These are phyloP conservation scores for Penicillium maclennaniae DNA, from an alignment of 495 filamentous ascomycete genomes.

Conservation along the genomic window DNA sequence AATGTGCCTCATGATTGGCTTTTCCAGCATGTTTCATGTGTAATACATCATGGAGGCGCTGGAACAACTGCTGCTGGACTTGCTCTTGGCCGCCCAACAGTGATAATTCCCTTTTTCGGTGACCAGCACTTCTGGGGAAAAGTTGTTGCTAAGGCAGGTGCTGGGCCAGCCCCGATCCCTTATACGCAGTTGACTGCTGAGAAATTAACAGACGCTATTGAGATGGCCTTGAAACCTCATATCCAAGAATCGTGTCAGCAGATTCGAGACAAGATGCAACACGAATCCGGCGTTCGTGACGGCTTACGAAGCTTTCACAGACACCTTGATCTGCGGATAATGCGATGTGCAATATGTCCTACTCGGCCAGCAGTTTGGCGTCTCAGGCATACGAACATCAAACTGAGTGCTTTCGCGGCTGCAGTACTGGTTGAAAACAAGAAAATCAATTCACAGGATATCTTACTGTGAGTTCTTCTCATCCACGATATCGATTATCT, in stretches of 20 bases:
- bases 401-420: constrained; percentile 63
- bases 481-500: too few relatives aligned
- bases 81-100: constrained; percentile 60
- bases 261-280: constrained; percentile 49
- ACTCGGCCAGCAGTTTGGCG: constrained; percentile 63
- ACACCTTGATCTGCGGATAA: constrained; percentile 52
- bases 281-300: constrained; percentile 57
- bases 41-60: constrained; percentile 78
- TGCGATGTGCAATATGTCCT: constrained; percentile 61
- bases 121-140: constrained; percentile 80
- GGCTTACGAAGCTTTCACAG: constrained; percentile 64
- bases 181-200: constrained; percentile 57
- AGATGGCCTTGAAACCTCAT: constrained; percentile 51
- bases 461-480: constrained; percentile 57
- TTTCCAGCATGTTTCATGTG: constrained; percentile 66
- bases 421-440: constrained; percentile 56
- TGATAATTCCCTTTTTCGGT: constrained; percentile 79
- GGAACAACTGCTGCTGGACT: constrained; percentile 77
- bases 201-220: constrained; percentile 58
- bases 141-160: constrained; percentile 68
- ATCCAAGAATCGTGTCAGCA: constrained; percentile 52
- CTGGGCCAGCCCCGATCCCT: constrained; percentile 67
- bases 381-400: constrained; percentile 54
- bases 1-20: constrained; percentile 81
- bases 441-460: constrained; percentile 56